phyloP scores from a whole-genome alignment of 345 rosid genomes.

The Eucalyptus globulus region DNA sequence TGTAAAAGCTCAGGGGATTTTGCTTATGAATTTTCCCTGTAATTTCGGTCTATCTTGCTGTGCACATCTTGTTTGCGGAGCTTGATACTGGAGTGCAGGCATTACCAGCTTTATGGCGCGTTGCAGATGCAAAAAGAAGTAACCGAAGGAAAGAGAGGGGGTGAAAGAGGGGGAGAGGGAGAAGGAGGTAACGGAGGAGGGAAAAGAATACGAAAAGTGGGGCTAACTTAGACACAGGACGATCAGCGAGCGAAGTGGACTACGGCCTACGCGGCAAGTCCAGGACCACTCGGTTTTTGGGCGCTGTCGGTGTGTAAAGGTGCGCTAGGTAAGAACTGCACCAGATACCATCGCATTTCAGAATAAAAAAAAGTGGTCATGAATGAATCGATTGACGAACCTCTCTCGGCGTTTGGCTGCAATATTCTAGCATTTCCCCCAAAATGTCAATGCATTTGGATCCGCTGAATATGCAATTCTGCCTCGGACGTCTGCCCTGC shows the following conservation, averaged over 20 bases:
- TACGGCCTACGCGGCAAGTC: background rate
- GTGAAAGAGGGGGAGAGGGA: background rate
- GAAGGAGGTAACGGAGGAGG: background rate
- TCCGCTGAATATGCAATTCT: background rate
- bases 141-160: background rate
- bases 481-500: background rate
- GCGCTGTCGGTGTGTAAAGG: background rate
- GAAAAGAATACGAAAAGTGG: background rate
- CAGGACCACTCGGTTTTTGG: background rate
- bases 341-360: background rate
- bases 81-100: background rate
- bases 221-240: background rate
- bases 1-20: background rate
- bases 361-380: background rate
- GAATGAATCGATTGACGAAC: background rate
- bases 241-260: background rate
- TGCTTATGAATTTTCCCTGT: background rate
- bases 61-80: background rate
- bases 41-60: background rate
- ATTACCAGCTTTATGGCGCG: background rate
- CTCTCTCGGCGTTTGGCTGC: background rate
- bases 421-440: background rate
- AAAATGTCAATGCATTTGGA: background rate
- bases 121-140: background rate
- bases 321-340: background rate